These are phyloP conservation scores for Copromyces sp. DNA, from an alignment of 495 filamentous ascomycete genomes.

Conservation along the genomic window DNA sequence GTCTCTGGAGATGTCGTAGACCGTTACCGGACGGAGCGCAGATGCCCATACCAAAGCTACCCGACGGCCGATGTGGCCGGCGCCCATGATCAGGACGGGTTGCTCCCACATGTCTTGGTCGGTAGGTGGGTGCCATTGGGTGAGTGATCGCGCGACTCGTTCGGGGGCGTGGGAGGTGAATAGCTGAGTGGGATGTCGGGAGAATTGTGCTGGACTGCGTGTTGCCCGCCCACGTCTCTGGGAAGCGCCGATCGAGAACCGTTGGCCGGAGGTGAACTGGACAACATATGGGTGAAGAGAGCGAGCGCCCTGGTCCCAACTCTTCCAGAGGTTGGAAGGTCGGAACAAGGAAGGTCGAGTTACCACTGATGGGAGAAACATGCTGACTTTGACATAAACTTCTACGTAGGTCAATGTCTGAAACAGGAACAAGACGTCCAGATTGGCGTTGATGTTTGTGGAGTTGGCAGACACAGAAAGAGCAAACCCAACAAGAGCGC, in stretches of 20 bases:
- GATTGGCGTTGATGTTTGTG: background rate
- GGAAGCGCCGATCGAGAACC: background rate
- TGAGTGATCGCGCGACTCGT: background rate
- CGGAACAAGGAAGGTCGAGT: background rate
- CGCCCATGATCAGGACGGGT: conserved; percentile 29
- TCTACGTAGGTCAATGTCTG: background rate
- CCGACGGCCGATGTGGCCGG: conserved; percentile 27
- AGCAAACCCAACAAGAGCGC: background rate
- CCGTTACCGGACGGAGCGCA: conserved; percentile 21
- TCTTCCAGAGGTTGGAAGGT: background rate
- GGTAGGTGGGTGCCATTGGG: conserved; percentile 16
- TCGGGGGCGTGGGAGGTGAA: background rate
- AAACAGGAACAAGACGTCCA: background rate
- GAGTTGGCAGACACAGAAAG: background rate
- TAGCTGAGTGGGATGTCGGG: background rate
- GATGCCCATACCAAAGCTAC: conserved; percentile 30
- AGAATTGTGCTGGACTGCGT: background rate
- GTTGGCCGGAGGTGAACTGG: background rate
- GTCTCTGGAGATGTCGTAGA: conserved; percentile 25
- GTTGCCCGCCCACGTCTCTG: background rate
- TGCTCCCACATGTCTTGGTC: conserved; percentile 20
- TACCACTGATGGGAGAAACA: background rate
- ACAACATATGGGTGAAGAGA: background rate
- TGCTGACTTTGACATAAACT: background rate
- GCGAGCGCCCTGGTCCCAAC: background rate